phyloP scores from a whole-genome alignment of 2,329 filamentous ascomycete genomes.

The Mycosphaerella arachidis region DNA sequence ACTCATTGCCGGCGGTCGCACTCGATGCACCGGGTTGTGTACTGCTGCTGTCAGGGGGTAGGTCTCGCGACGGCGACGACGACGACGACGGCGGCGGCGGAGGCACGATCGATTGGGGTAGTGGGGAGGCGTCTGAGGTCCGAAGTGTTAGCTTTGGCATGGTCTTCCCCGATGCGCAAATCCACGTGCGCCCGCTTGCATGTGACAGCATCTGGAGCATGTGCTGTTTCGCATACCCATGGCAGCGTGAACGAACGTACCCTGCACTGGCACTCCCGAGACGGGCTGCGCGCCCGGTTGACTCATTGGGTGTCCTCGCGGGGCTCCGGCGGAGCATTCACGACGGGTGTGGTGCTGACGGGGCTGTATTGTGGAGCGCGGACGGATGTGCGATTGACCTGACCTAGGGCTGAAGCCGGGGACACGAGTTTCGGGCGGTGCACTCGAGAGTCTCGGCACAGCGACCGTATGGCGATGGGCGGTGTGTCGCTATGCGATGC shows the following conservation, averaged over 20 bases:
- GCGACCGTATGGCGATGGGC: background rate
- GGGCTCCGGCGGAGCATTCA: conserved; percentile 17
- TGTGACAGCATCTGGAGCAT: conserved; percentile 7
- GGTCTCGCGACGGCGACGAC: conserved; percentile 17
- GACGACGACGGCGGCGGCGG: conserved; percentile 18
- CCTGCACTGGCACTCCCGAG: conserved; percentile 21
- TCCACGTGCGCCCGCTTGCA: conserved; percentile 5
- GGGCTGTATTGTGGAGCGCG: background rate
- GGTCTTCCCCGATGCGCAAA: background rate
- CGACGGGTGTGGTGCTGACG: conserved; percentile 2
- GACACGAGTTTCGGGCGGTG: background rate
- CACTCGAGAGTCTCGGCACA: background rate
- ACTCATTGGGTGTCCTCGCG: conserved; percentile 24
- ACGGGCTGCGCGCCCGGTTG: conserved; percentile 24
- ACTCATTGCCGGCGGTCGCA: conserved; percentile 3
- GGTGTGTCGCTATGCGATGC: background rate
- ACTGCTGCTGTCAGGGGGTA: conserved; percentile 13
- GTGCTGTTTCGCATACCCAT: conserved; percentile 5
- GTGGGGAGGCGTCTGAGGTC: conserved; percentile 18
- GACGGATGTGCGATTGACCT: conserved; percentile 5
- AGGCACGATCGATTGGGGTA: conserved; percentile 22
- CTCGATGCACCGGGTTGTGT: conserved; percentile 15
- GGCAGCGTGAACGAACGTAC: conserved; percentile 14
- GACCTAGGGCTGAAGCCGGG: conserved; percentile 1
- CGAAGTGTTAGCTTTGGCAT: conserved; percentile 8